Conservation (phyloP, 2,329 filamentous ascomycete species). For the Elsinoe arachidis region DNA sequence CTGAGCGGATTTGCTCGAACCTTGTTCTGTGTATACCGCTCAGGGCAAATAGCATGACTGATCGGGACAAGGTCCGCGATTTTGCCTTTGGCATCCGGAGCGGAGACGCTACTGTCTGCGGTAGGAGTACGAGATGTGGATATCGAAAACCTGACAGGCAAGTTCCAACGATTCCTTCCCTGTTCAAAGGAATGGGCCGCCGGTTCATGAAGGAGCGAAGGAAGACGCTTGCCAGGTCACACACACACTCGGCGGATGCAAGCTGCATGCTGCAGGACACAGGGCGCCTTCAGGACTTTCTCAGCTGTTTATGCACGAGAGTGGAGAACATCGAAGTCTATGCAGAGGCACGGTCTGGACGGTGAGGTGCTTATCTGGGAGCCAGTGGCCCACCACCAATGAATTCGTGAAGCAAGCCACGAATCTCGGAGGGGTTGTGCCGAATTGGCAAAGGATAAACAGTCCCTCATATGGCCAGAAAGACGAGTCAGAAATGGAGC, state of each 20-base stretch:
- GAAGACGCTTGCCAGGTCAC: slow-evolving; percentile 1
- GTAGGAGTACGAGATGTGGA: not conserved
- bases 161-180: not conserved
- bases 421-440: slow-evolving; percentile 8
- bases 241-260: not conserved
- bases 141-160: not conserved
- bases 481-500: not conserved
- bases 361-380: slow-evolving; percentile 5
- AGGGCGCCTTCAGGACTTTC: slow-evolving; percentile 2
- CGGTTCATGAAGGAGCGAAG: slow-evolving; percentile 1
- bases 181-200: not conserved
- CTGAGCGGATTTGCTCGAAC: not conserved
- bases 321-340: not conserved
- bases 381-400: not conserved
- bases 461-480: not conserved
- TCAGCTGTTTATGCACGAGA: slow-evolving; percentile 4
- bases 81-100: not conserved
- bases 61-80: not conserved
- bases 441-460: slow-evolving; percentile 2
- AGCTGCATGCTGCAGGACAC: slow-evolving; percentile 9
- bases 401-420: not conserved
- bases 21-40: not conserved
- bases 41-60: not conserved
- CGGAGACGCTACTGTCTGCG: not conserved
- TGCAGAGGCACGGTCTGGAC: slow-evolving; percentile 6